Evolutionary conservation across 352 stramenopile genomes (phyloP), one percentile per base, ranked within the genome.

Genomic region (Pythium plurisporium): DNA sequence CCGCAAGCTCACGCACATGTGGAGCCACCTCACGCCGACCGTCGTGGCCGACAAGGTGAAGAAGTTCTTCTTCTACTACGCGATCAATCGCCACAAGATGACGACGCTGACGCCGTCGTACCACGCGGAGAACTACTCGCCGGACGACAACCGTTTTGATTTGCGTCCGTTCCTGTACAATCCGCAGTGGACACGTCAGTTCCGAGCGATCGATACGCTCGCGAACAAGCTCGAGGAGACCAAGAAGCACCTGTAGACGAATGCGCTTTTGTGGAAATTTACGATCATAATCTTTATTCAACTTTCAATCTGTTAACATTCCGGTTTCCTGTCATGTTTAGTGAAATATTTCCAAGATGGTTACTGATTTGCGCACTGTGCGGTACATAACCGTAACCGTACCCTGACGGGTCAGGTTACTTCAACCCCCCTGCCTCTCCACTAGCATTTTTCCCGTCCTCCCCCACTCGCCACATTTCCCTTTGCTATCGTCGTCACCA

Each of bases 91-190:
- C 23, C 97, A 99, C 85, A 99, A 99, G 74, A 99, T 99, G 92
- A 99, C 95, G 51, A 99, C 95, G 20, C 82, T 99, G 41, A 99
- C 97, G 45, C 97, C 96, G 37, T 94, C 94, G 30, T 99, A 99
- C 81, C 97, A 99, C 71, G 96, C 95, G 19, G 97, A 99, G 72
- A 96, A 92, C 69, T 99, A 99, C 74, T 98, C 90, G 27, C 96
- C 96, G 5, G 97, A 99, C 73, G 97, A 99, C 82, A 99, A 99
- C 82, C 92, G 93, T 34, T 99, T 99, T 72, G 97, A 99, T 73
- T 62, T 98, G 59, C 87, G 97, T 17, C 97, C 91, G 54, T 99
- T 99, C 77, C 76, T 99, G 22, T 99, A 99, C 79, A 97, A 98
- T 73, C 72, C 86, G 22, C 79, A 74, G 59, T 99, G 96, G 96